phyloP scores from a whole-genome alignment of 2,329 filamentous ascomycete species.

The Pseudocercospora cruenta region DNA sequence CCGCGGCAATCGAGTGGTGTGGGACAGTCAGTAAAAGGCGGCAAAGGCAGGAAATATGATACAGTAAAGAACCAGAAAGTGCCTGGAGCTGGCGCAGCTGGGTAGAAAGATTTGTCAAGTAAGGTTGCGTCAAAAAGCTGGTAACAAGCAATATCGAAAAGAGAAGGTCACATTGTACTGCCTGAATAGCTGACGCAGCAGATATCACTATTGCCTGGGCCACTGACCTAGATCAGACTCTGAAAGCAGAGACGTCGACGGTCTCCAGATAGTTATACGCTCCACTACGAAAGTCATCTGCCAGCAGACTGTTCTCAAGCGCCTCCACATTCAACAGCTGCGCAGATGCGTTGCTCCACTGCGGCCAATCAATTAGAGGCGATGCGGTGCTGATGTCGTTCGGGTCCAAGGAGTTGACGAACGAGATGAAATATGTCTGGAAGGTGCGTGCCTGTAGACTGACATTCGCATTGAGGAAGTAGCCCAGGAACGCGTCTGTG shows the following conservation, averaged over 20 bases:
- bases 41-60: not conserved
- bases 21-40: not conserved
- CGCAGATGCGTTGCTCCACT: conserved; percentile 50
- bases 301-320: conserved; percentile 42
- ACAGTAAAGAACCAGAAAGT: not conserved
- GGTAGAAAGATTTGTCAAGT: not conserved
- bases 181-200: not conserved
- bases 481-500: conserved; percentile 33
- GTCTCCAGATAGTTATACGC: not conserved
- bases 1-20: not conserved
- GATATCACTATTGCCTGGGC: not conserved
- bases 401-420: conserved; percentile 71
- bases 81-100: not conserved
- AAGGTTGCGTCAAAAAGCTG: too few species aligned
- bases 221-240: not conserved
- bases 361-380: conserved; percentile 54
- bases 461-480: not conserved
- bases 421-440: conserved; percentile 69
- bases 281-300: conserved; percentile 53
- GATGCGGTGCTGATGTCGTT: conserved; percentile 54
- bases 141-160: too few species aligned
- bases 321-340: conserved; percentile 57
- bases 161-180: too few species aligned
- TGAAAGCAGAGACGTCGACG: not conserved
- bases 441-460: conserved; percentile 51